Evolutionary conservation across 768 basidiomycete species (phyloP), one percentile per base, ranked within the genome.

Genomic region (Lentinula raphanica): DNA sequence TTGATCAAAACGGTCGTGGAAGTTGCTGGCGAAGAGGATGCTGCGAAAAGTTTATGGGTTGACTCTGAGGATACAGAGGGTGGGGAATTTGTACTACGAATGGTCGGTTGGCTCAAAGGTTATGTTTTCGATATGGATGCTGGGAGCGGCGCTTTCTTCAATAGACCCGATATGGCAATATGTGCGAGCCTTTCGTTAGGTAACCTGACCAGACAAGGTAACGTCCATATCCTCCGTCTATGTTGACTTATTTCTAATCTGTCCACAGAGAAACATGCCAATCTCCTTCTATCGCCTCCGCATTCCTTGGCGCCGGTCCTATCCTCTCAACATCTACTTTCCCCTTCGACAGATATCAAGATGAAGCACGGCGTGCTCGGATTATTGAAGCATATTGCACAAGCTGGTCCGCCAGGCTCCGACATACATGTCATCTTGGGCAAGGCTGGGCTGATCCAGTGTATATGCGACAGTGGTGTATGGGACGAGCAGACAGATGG

Each of bases 361-460:
- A 76, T 95, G 60, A 92, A 95, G 69, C 94, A 98, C 65, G 93
- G 91, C 15, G 83, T 91, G 58, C 76, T 96, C 25, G 92, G 92
- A 27, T 74, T 98, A 36, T 77, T 98, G 40, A 91, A 93, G 68
- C 90, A 98, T 67, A 76, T 99, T 2, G 84, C 92, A 2, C 88
- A 88, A 67, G 77, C 86, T 36, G 77, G 82, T 21, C 71, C 78
- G n/a, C 79, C 82, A 44, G 80, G 87, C 35, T 68, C 77, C 28
- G 64, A 71, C 2, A 90, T 92, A 59, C 84, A 86, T 29, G 71
- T 72, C 6, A 68, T 81, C 6, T 74, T 98, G 11, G 79, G 80
- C 19, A 72, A 84, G 28, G 83, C 84, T 12, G 80, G 80, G 21
- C 75, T 95, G 35, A 75, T 96, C 39, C 80, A 81, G 40, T 71